phyloP scores from a whole-genome alignment of 306 rosid species.

The Sphenostylis stenocarpa region DNA sequence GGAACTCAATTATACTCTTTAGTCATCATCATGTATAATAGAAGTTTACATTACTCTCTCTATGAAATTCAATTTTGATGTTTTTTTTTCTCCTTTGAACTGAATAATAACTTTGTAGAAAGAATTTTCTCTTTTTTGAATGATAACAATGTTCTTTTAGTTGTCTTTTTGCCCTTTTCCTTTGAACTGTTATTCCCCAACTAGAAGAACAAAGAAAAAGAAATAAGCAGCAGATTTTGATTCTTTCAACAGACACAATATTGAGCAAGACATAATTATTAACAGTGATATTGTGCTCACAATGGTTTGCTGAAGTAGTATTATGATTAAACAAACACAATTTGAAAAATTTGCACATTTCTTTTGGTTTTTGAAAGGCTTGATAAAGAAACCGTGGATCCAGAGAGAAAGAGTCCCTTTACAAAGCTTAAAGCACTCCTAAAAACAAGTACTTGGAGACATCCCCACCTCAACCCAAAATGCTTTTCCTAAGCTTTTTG shows the following conservation, averaged over 20 bases:
- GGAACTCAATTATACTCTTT: no score
- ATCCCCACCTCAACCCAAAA: conserved; percentile 63
- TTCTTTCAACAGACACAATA: not conserved
- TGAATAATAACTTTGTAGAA: no score
- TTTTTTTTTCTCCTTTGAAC: no score
- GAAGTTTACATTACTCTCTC: no score
- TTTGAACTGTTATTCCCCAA: no score
- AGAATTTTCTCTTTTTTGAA: no score
- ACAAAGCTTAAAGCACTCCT: conserved; percentile 37
- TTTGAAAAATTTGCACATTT: not conserved
- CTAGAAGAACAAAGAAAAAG: not conserved
- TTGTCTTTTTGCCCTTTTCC: no score
- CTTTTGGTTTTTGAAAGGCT: not conserved
- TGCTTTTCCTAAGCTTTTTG: conserved; percentile 45
- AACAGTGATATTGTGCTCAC: not conserved
- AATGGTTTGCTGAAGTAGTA: not conserved
- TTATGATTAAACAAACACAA: conserved; percentile 9
- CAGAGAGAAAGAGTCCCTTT: conserved; percentile 34
- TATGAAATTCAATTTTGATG: no score
- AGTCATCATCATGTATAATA: no score
- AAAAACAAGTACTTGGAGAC: conserved; percentile 51
- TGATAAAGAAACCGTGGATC: conserved; percentile 24
- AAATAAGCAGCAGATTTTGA: not conserved
- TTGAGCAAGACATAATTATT: conserved; percentile 1
- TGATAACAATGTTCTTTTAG: not conserved